phyloP scores from a whole-genome alignment of 1,284 basidiomycete genomes.

The Apiotrichum laibachii region DNA sequence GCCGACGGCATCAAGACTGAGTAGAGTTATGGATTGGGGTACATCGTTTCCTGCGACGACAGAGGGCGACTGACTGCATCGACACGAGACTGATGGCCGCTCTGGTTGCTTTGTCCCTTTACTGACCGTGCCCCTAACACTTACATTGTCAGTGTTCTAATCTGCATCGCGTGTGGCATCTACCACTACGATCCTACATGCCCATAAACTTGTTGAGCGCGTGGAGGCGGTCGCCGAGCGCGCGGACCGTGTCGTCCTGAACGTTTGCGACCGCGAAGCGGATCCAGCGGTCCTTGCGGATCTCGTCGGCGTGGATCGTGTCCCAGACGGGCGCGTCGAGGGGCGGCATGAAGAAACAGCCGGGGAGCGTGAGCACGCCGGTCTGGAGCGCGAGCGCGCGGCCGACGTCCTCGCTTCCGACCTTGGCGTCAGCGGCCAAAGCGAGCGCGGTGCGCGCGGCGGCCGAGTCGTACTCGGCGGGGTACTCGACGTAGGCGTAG shows the following conservation, averaged over 20 bases:
- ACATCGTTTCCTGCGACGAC: constrained; percentile 4
- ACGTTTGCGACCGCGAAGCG: constrained; percentile 79
- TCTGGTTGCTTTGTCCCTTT: not conserved
- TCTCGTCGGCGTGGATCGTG: constrained; percentile 31
- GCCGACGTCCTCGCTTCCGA: constrained; percentile 59
- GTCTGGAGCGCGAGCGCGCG: constrained; percentile 60
- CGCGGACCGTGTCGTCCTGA: constrained; percentile 60
- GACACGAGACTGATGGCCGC: too few relatives aligned
- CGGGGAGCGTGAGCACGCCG: constrained; percentile 69
- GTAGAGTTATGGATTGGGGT: constrained; percentile 12
- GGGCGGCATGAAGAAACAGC: constrained; percentile 61
- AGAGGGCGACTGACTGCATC: not conserved
- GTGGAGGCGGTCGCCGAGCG: constrained; percentile 61
- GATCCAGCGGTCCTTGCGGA: constrained; percentile 25
- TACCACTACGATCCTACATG: constrained; percentile 4
- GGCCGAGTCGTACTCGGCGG: constrained; percentile 53
- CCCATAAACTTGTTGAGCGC: constrained; percentile 50
- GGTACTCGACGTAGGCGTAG: constrained; percentile 73
- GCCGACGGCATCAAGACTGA: constrained; percentile 16
- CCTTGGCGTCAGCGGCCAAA: not conserved
- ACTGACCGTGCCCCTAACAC: too few relatives aligned
- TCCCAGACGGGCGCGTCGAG: constrained; percentile 42
- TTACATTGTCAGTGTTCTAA: not conserved
- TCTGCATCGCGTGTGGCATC: too few relatives aligned
- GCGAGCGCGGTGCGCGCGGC: too few relatives aligned